Evolutionary conservation across 108 stramenopile genomes (phyloP), one percentile per base, ranked within the genome.

Genomic region (Skeletonema costatum): DNA sequence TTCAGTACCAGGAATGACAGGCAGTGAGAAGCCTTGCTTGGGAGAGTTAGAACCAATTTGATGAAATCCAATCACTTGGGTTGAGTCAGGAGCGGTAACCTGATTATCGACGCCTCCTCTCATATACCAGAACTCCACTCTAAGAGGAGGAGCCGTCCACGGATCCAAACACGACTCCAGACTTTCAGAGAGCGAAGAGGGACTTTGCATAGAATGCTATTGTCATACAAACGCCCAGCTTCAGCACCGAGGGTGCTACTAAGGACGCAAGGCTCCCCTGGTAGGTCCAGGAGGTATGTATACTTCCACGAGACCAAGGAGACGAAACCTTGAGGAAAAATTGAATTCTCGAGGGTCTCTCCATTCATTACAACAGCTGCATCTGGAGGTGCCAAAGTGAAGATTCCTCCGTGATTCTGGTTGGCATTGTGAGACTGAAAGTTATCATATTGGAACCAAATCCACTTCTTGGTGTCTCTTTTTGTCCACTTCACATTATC

Each of bases 21-120:
- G 87, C 30, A 88, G 60, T 5, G 82, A 73, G 72, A 73, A 88
- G 19, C 87, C 87, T 83, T 88, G 87, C 70, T 78, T 82, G 13
- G 58, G 41, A 1, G 46, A 38, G 36, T 53, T 42, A 0, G 38
- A 21, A 13, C 81, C 87, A 60, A 70, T 74, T 48, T 80, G 85
- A 46, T 88, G 87, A 65, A 80, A 85, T 0, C 46, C 64, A 44
- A 85, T 73, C 16, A 69, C 65, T 67, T 88, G 87, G 0, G 62
- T 60, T n/a, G 78, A 56, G 68, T 74, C 66, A 12, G 67, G 60
- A 60, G 31, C n/a, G 5, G 13, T 25, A 60, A 31, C 19, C 29
- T 79, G 78, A 65, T 36, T 67, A 6, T 14, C 33, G 1, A 77
- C 53, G 17, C 70, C 76, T 17, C 66, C 62, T 39, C 73, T 69